These are phyloP conservation scores for Teunomyces cretensis DNA, from an alignment of 805 yeast species.

Conservation along the genomic window DNA sequence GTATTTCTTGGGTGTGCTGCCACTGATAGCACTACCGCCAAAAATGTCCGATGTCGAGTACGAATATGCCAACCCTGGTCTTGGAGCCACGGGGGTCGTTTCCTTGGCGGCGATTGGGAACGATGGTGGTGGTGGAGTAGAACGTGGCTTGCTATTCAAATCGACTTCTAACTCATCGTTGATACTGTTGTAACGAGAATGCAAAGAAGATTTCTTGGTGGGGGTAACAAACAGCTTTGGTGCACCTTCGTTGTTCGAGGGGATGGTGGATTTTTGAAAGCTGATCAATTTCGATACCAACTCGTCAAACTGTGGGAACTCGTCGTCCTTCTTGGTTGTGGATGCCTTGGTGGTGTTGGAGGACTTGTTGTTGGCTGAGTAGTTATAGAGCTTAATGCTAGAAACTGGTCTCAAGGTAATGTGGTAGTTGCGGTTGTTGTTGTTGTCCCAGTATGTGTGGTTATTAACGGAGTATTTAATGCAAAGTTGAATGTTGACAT, in stretches of 20 bases:
- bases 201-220: conserved; percentile 13
- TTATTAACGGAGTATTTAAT: conserved; percentile 31
- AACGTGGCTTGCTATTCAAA: conserved; percentile 7
- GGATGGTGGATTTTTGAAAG: conserved; percentile 10
- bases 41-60: conserved; percentile 18
- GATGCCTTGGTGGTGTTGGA: background rate
- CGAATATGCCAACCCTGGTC: conserved; percentile 20
- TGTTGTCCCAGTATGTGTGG: conserved; percentile 40
- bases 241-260: background rate
- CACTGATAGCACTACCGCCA: background rate
- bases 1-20: conserved; percentile 17
- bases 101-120: background rate
- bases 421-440: conserved; percentile 32
- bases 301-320: conserved; percentile 21
- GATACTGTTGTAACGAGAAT: conserved; percentile 17
- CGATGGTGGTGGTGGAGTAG: conserved; percentile 6
- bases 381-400: conserved; percentile 2
- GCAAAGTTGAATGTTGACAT: conserved; percentile 34
- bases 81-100: conserved; percentile 1
- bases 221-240: conserved; percentile 1
- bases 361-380: conserved; percentile 2
- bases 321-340: conserved; percentile 7
- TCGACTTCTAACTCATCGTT: conserved; percentile 12
- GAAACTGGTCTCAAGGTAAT: conserved; percentile 25
- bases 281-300: conserved; percentile 20